Percentiles rank a stretch among this genome's conserved stretches.
These are phyloP conservation scores for Kluyveromyces dobzhanskii DNA, from an alignment of 805 yeast genomes.

Conservation along the genomic window DNA sequence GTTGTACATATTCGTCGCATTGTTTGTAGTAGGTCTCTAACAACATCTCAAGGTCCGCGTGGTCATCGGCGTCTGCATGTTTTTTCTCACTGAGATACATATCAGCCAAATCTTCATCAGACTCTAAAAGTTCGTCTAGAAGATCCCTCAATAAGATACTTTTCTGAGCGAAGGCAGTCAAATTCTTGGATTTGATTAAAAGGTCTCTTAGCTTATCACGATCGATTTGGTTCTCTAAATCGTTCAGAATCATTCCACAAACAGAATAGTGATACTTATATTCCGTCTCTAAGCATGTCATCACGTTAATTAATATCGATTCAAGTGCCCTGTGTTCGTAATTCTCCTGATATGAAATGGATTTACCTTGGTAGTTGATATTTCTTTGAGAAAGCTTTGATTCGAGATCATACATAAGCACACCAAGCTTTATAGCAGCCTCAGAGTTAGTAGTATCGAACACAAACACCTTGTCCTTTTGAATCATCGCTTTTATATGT, in stretches of 20 bases:
- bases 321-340: slow-evolving; percentile 83
- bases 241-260: slow-evolving; percentile 58
- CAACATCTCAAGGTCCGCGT: slow-evolving; percentile 77
- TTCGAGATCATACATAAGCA: slow-evolving; percentile 79
- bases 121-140: slow-evolving; percentile 74
- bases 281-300: slow-evolving; percentile 72
- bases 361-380: slow-evolving; percentile 21
- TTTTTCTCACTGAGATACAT: slow-evolving; percentile 59
- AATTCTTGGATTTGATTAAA: slow-evolving; percentile 60
- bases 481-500: slow-evolving; percentile 85
- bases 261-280: slow-evolving; percentile 46
- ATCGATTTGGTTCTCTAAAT: slow-evolving; percentile 72
- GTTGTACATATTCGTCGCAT: slow-evolving; percentile 89
- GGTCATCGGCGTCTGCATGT: slow-evolving; percentile 29
- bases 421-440: slow-evolving; percentile 63
- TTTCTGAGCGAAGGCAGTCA: slow-evolving; percentile 69
- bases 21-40: slow-evolving; percentile 85
- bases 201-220: slow-evolving; percentile 66
- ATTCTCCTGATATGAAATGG: slow-evolving; percentile 28
- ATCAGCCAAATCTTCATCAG: slow-evolving; percentile 73
- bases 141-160: slow-evolving; percentile 69
- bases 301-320: slow-evolving; percentile 70
- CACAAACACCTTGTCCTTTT: slow-evolving; percentile 66
- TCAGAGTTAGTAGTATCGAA: slow-evolving; percentile 55
- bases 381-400: slow-evolving; percentile 44